Evolutionary conservation across 2,329 filamentous ascomycete genomes (phyloP).

Genomic region (Cercospora zeina): DNA sequence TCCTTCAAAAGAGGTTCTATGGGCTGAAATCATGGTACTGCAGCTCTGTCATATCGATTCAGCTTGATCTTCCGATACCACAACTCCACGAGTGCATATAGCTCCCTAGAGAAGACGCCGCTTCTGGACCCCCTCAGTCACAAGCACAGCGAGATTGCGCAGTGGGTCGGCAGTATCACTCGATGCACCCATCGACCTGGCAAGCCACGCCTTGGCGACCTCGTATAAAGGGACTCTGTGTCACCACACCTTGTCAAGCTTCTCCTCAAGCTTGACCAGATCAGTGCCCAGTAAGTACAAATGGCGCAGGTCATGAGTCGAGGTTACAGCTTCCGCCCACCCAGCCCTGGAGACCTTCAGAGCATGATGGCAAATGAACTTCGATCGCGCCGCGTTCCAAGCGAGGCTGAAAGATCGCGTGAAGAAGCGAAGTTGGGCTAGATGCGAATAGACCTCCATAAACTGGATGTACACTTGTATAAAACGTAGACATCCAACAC

Average conservation of each 20-base stretch:
- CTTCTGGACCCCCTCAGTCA: neutral
- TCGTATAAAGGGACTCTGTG: conserved; percentile 8
- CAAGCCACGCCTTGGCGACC: conserved; percentile 9
- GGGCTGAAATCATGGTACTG: neutral
- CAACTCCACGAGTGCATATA: neutral
- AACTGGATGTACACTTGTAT: neutral
- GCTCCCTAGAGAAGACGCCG: neutral
- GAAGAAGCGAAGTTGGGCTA: neutral
- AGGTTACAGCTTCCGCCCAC: neutral
- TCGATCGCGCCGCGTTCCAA: neutral
- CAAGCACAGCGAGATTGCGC: neutral
- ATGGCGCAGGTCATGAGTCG: conserved; percentile 1
- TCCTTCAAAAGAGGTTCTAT: neutral
- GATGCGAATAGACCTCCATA: neutral
- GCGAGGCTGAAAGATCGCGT: neutral
- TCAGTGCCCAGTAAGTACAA: neutral
- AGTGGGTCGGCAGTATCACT: neutral
- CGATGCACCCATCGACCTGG: neutral
- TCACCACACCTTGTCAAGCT: conserved; percentile 13
- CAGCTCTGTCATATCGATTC: neutral
- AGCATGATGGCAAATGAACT: neutral
- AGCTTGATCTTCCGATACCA: neutral
- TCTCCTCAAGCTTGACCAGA: conserved; percentile 8
- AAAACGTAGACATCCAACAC: neutral
- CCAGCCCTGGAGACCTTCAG: neutral